Conservation (phyloP, 257 asterid species). For the Galeopsis tetrahit region DNA sequence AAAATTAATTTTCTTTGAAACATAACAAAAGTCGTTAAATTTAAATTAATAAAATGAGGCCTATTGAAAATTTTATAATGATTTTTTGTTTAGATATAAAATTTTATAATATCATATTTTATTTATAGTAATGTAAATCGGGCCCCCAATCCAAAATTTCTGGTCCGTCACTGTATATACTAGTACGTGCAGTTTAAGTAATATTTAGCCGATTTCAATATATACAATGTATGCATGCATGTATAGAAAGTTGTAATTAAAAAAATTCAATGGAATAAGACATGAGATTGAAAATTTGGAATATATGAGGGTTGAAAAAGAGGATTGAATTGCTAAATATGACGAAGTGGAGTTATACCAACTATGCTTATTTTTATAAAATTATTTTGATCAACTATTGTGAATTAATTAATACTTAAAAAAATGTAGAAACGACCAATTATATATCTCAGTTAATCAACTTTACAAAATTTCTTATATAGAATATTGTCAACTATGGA, state of each 20-base stretch:
- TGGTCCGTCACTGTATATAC: too few species aligned
- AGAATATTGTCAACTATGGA: not conserved
- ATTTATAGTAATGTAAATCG: too few species aligned
- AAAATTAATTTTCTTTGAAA: too few species aligned
- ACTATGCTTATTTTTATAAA: not conserved
- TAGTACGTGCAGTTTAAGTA: too few species aligned
- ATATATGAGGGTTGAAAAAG: not conserved
- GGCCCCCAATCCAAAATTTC: too few species aligned
- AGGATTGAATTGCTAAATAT: not conserved
- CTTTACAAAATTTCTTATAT: not conserved
- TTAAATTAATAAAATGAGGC: too few species aligned
- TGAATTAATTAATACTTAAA: not conserved
- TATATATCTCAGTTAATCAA: slow-evolving; percentile 10
- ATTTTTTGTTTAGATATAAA: too few species aligned
- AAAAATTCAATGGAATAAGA: not conserved
- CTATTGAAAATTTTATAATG: too few species aligned
- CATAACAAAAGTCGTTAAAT: too few species aligned
- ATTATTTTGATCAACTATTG: not conserved
- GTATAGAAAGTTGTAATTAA: not conserved
- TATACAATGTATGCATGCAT: not conserved
- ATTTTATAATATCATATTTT: too few species aligned
- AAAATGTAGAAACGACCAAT: not conserved
- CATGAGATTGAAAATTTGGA: not conserved
- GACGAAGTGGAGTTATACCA: not conserved
- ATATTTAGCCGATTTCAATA: too few species aligned